phyloP scores from a whole-genome alignment of 352 stramenopile genomes.

The Lagenidium giganteum region DNA sequence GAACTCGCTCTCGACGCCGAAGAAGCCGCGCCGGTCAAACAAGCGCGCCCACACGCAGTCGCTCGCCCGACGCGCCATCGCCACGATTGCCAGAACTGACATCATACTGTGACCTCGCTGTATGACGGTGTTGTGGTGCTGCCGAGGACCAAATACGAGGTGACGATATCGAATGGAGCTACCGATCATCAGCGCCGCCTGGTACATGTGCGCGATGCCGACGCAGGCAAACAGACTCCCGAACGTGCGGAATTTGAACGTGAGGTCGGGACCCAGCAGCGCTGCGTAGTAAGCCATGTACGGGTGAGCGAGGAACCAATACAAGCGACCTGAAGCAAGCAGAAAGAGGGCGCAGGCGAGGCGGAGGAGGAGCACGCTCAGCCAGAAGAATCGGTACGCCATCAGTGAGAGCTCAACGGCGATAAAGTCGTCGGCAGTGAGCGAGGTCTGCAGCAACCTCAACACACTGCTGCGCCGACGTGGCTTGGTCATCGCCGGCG shows the following conservation, averaged over 20 bases:
- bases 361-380: background rate
- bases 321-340: slow-evolving; percentile 1
- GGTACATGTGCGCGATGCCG: background rate
- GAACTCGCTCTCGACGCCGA: slow-evolving; percentile 28
- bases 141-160: slow-evolving; percentile 7
- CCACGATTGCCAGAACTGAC: too few species aligned
- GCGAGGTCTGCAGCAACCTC: too few species aligned
- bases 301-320: slow-evolving; percentile 21
- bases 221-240: slow-evolving; percentile 7
- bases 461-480: too few species aligned
- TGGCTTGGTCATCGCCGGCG: too few species aligned
- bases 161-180: slow-evolving; percentile 2
- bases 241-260: background rate
- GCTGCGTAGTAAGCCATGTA: slow-evolving; percentile 23
- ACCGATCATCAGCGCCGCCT: slow-evolving; percentile 10
- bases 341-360: slow-evolving; percentile 10
- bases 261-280: slow-evolving; percentile 7
- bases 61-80: too few species aligned
- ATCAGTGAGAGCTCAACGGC: background rate
- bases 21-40: slow-evolving; percentile 19
- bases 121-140: too few species aligned
- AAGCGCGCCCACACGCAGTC: slow-evolving; percentile 9
- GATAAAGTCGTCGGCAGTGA: slow-evolving; percentile 1
- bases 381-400: slow-evolving; percentile 1
- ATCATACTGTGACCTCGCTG: too few species aligned